phyloP scores from a whole-genome alignment of 257 asterid species.

The Handroanthus guayacan region DNA sequence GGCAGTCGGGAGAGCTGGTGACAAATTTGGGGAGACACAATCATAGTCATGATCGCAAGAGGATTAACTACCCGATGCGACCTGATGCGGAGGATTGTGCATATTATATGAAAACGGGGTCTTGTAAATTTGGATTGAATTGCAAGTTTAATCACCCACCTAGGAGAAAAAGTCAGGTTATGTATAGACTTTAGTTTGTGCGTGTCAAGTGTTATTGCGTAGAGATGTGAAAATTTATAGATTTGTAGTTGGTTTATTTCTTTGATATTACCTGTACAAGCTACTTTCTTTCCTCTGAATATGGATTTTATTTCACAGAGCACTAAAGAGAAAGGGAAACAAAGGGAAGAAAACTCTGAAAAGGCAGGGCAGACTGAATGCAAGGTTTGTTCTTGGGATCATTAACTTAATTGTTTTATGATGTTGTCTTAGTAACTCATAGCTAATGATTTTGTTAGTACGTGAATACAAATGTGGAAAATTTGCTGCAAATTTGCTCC shows the following conservation, averaged over 20 bases:
- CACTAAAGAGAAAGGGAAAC: constrained; percentile 51
- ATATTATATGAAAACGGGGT: constrained; percentile 72
- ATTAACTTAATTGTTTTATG: constrained; percentile 10
- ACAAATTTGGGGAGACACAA: constrained; percentile 26
- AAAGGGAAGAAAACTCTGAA: constrained; percentile 53
- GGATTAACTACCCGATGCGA: constrained; percentile 67
- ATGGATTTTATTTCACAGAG: constrained; percentile 36
- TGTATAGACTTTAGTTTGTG: constrained; percentile 13
- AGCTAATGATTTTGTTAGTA: constrained; percentile 8
- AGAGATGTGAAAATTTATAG: not conserved
- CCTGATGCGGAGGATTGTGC: constrained; percentile 92
- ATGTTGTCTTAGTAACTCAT: not conserved
- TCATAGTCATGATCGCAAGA: constrained; percentile 40
- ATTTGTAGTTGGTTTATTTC: not conserved
- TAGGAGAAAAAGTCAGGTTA: constrained; percentile 69
- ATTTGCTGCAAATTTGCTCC: not conserved
- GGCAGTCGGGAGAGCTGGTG: constrained; percentile 31
- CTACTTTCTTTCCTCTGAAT: constrained; percentile 2
- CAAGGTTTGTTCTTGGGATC: constrained; percentile 57
- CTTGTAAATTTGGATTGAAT: constrained; percentile 79
- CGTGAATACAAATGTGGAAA: not conserved
- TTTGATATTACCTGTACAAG: not conserved
- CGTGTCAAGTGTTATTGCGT: constrained; percentile 7
- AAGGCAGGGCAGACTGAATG: constrained; percentile 64
- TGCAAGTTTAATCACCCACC: constrained; percentile 98